A percentile compares a stretch with the other conserved stretches of the same genome.
Evolutionary conservation across 768 basidiomycete genomes (phyloP).

Genomic region (Lentinula guzmanii): DNA sequence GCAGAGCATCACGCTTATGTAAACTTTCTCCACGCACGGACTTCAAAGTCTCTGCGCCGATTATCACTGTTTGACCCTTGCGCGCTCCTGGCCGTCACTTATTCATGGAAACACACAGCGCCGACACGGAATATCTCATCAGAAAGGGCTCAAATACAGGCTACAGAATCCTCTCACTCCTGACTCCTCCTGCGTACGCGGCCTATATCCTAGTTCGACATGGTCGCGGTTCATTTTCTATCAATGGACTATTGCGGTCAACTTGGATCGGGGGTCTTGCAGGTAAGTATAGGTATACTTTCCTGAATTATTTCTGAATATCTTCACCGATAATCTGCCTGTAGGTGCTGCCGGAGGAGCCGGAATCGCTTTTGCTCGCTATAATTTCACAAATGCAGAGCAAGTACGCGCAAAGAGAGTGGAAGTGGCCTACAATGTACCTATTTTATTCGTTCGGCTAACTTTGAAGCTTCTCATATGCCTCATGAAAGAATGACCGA

Average conservation of each 20-base stretch:
- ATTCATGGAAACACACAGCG: constrained; percentile 28
- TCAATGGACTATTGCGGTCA: constrained; percentile 62
- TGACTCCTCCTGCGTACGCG: constrained; percentile 57
- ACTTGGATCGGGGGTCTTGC: constrained; percentile 66
- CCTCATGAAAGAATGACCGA: constrained; percentile 38
- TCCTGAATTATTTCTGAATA: neutral
- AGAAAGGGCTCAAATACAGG: constrained; percentile 45
- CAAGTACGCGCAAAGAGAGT: constrained; percentile 44
- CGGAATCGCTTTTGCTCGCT: constrained; percentile 54
- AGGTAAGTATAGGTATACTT: constrained; percentile 32
- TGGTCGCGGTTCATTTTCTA: constrained; percentile 46
- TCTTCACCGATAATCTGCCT: neutral
- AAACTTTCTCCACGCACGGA: neutral
- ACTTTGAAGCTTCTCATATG: neutral
- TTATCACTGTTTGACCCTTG: no score
- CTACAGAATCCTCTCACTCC: constrained; percentile 59
- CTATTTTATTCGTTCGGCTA: constrained; percentile 9
- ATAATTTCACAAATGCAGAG: constrained; percentile 45
- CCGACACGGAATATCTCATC: constrained; percentile 62
- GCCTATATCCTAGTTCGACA: constrained; percentile 47
- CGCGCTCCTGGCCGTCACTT: no score
- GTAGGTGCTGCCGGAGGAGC: constrained; percentile 48
- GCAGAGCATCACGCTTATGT: neutral
- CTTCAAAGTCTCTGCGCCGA: neutral
- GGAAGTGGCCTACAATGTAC: constrained; percentile 53